phyloP scores from a whole-genome alignment of 2,329 filamentous ascomycete genomes.

The Cordyceps cateniannulata region DNA sequence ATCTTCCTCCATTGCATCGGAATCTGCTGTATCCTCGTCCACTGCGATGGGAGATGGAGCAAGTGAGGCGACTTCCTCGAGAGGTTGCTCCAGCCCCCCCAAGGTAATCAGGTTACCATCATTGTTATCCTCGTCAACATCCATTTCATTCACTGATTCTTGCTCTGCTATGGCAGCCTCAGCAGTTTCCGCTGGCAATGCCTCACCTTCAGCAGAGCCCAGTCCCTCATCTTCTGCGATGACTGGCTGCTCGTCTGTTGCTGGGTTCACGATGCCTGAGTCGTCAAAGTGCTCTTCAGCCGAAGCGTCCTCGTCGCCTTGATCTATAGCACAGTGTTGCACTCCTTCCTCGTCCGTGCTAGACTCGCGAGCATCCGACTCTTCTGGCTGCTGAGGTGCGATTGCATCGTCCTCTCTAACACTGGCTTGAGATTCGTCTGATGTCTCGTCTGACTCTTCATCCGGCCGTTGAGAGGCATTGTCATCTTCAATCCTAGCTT shows the following conservation, averaged over 20 bases:
- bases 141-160: background rate
- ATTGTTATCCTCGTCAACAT: background rate
- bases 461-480: background rate
- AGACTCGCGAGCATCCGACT: background rate
- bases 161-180: background rate
- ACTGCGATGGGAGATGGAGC: background rate
- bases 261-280: background rate
- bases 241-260: background rate
- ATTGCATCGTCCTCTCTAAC: background rate
- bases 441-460: background rate
- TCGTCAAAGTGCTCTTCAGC: slow-evolving; percentile 3
- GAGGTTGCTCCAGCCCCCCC: background rate
- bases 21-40: background rate
- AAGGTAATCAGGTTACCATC: background rate
- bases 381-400: background rate
- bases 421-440: background rate
- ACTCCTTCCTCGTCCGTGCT: background rate
- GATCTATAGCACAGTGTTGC: background rate
- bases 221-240: background rate
- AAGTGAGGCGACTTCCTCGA: background rate
- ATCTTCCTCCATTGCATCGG: background rate
- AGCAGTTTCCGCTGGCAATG: background rate
- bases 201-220: background rate
- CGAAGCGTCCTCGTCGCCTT: background rate
- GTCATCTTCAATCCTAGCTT: background rate